Base-by-base conservation (phyloP, 2,329 filamentous ascomycete genomes). In the Clonostachys sp. region DNA sequence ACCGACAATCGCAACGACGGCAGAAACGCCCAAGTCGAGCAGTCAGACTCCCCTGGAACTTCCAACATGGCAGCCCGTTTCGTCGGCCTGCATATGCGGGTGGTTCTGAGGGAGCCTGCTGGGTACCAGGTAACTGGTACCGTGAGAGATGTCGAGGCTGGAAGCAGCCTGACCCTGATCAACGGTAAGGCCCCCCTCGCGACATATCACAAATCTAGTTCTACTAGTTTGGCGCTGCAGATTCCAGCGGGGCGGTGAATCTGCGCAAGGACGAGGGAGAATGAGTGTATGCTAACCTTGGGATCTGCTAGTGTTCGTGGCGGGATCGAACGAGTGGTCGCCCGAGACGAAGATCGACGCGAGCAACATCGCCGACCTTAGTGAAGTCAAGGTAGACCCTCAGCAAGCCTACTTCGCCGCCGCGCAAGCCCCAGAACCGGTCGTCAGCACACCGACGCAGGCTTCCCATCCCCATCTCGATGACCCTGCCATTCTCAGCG, bases 401-500 rank as follows among this genome's bases (percentile, higher is more conserved):
- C 48, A 57, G 24, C 57, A 62, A 34, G 55, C 57, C n/a, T 58
- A 58, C 5, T 57, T 62, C 39, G 47, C 53, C 40, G 51, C 51
- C 17, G 53, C 60, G 48, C 55, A 61, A 18, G 45, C 54, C 30
- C 48, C 53, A 47, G 56, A 55, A 52, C 47, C 57, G 48, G 46
- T 55, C 40, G 53, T 63, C 14, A 46, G 53, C 6, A 63, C 58
- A 36, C 55, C 58, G 41, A 50, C 56, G 45, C 63, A 69, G 52
- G 55, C 69, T 33, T 57, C 73, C 1, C 24, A 30, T 3, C 24
- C 24, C 24, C 24, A 30, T 30, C 90, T 94, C 58, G 77, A 85
- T n/a, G 89, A 95, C 57, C 89, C 89, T 12, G 89, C 89, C 5
- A 95, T 95, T 47, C 62, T 95, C 42, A 91, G 88, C 60, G 79